Evolutionary conservation across 208 protist genomes (phyloP).

Genomic region (Acanthamoeba lenticulata): DNA sequence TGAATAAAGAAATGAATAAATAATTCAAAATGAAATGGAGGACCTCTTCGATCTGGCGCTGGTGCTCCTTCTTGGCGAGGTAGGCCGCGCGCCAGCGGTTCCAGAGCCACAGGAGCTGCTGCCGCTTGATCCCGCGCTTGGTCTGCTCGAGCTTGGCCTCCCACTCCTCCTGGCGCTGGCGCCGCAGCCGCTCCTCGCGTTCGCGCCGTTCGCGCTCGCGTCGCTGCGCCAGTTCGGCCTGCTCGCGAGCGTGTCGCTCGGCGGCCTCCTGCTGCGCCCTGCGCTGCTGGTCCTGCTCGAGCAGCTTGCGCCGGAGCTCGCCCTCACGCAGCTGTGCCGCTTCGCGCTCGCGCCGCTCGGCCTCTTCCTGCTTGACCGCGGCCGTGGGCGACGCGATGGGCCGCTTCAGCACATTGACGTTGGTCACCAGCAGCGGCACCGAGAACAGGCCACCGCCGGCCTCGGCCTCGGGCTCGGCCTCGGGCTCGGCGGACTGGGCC

Average conservation of each 20-base stretch:
- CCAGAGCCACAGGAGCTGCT: background rate
- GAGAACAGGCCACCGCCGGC: background rate
- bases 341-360: background rate
- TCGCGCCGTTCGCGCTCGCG: background rate
- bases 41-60: constrained; percentile 10
- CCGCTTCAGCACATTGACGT: background rate
- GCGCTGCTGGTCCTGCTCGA: background rate
- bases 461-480: background rate
- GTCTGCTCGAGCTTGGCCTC: background rate
- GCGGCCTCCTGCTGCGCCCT: background rate
- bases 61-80: background rate
- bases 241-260: background rate
- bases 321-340: background rate
- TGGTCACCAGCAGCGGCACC: background rate
- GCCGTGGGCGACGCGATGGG: too few relatives aligned
- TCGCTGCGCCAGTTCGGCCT: background rate
- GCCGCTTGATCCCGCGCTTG: background rate
- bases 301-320: constrained; percentile 13
- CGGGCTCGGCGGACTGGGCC: background rate
- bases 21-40: background rate
- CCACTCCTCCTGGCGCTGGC: background rate
- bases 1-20: too few relatives aligned
- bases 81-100: background rate
- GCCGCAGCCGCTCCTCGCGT: background rate
- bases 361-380: background rate